Evolutionary conservation across 192 early-diverging fungal genomes (phyloP).

Genomic region (Coemansia nantahalensis): DNA sequence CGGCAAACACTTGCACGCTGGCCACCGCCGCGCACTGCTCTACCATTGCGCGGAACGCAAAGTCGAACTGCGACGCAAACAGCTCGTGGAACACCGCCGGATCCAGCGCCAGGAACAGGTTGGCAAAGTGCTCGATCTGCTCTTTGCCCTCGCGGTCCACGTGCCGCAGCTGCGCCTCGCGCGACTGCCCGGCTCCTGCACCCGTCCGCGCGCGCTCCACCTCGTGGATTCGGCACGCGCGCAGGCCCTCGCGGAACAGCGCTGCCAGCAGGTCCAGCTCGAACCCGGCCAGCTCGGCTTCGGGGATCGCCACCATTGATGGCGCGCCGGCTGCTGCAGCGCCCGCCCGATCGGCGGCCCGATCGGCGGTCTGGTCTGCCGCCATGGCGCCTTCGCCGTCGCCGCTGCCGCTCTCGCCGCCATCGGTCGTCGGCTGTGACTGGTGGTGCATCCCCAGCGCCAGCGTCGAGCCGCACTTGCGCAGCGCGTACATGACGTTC

Average conservation of each 20-base stretch:
- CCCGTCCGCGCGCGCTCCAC: slow-evolving; percentile 28
- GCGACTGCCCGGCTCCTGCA: slow-evolving; percentile 12
- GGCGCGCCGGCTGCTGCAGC: no score
- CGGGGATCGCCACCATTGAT: slow-evolving; percentile 23
- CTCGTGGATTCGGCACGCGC: slow-evolving; percentile 50
- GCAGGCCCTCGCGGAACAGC: slow-evolving; percentile 49
- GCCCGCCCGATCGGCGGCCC: no score
- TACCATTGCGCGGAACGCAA: slow-evolving; percentile 80
- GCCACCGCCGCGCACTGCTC: slow-evolving; percentile 72
- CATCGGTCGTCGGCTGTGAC: neutral
- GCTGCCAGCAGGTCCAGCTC: slow-evolving; percentile 45
- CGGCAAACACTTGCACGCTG: slow-evolving; percentile 86
- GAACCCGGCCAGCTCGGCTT: slow-evolving; percentile 43
- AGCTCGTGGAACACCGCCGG: slow-evolving; percentile 93
- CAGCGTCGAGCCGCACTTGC: slow-evolving; percentile 65
- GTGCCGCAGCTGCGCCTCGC: slow-evolving; percentile 57
- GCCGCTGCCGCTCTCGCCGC: slow-evolving; percentile 3
- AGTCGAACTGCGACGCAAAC: slow-evolving; percentile 85
- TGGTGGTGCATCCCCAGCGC: slow-evolving; percentile 37
- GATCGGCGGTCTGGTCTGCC: no score
- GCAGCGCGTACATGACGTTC: slow-evolving; percentile 70
- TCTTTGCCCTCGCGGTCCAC: slow-evolving; percentile 88
- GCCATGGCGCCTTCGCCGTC: slow-evolving; percentile 1
- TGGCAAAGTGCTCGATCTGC: slow-evolving; percentile 84
- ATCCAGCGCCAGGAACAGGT: slow-evolving; percentile 78